Conservation (phyloP, 495 filamentous ascomycete genomes). For the Penicillium maclennaniae region DNA sequence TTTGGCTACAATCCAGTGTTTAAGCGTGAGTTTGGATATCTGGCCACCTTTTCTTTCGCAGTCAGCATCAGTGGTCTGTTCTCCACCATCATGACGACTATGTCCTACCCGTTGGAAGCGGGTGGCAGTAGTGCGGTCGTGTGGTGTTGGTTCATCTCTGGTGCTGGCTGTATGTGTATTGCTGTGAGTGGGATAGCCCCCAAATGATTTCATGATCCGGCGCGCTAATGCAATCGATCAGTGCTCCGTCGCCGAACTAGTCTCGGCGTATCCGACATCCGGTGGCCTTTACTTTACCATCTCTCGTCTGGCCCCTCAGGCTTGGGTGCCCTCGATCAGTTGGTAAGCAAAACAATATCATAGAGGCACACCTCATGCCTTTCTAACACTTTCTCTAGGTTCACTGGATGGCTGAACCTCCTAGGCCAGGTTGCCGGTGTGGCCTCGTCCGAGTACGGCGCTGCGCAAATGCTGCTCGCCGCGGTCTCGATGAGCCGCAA, state of each 20-base stretch:
- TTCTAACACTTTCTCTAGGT: constrained; percentile 1
- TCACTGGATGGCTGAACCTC: constrained; percentile 65
- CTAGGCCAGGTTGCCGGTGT: constrained; percentile 62
- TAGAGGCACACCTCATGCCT: not conserved
- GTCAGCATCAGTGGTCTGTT: constrained; percentile 60
- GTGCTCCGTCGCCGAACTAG: constrained; percentile 50
- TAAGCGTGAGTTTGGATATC: constrained; percentile 60
- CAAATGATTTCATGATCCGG: too few species aligned
- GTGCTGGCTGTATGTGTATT: constrained; percentile 59
- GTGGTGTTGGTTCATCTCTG: constrained; percentile 65
- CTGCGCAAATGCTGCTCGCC: constrained; percentile 64
- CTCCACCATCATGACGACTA: constrained; percentile 57
- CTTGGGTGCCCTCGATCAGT: constrained; percentile 39
- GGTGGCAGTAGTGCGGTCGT: constrained; percentile 57
- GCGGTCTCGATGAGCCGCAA: constrained; percentile 59
- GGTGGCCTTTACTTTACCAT: constrained; percentile 49
- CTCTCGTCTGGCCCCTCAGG: constrained; percentile 34
- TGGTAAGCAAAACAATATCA: constrained; percentile 21
- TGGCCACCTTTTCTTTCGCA: constrained; percentile 61
- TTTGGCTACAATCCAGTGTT: constrained; percentile 45
- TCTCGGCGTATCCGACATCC: constrained; percentile 51
- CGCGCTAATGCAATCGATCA: not conserved
- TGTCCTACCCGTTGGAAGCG: constrained; percentile 56
- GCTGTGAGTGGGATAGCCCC: constrained; percentile 34
- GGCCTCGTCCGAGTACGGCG: constrained; percentile 64